These are phyloP conservation scores for Isoetes taiwanensis DNA, from an alignment of 75 land plant species.

Conservation along the genomic window DNA sequence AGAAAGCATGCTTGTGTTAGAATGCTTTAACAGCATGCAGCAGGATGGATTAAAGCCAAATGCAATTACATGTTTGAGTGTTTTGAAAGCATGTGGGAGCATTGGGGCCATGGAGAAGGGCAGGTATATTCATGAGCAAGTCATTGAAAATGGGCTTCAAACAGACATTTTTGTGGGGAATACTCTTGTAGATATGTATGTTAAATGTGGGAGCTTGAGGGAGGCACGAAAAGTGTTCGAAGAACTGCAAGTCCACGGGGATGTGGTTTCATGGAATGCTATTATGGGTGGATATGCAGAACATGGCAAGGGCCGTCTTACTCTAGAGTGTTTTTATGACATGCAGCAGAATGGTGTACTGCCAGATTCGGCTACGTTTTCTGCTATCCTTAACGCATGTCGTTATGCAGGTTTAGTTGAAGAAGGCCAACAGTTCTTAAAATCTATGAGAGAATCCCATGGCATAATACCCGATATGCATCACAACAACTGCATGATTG, in stretches of 20 bases:
- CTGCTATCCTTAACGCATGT: background rate
- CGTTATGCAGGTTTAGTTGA: background rate
- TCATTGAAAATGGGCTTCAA: slow-evolving; percentile 20
- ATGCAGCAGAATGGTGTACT: slow-evolving; percentile 19
- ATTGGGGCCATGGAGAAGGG: background rate
- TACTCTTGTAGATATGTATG: slow-evolving; percentile 40
- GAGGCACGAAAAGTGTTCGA: slow-evolving; percentile 30
- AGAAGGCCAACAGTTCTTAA: slow-evolving; percentile 8
- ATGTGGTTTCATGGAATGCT: slow-evolving; percentile 44
- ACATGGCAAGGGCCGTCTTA: slow-evolving; percentile 28
- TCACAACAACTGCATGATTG: slow-evolving; percentile 22
- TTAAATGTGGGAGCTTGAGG: slow-evolving; percentile 32
- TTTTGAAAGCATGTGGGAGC: background rate
- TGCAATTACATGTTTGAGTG: too few species aligned
- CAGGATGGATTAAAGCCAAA: too few species aligned
- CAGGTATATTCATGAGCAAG: slow-evolving; percentile 26
- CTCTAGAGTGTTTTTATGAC: slow-evolving; percentile 20
- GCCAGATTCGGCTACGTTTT: slow-evolving; percentile 16
- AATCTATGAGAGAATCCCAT: slow-evolving; percentile 15
- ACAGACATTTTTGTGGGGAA: slow-evolving; percentile 20
- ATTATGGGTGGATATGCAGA: slow-evolving; percentile 38
- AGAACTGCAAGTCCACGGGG: slow-evolving; percentile 11
- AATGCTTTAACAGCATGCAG: too few species aligned
- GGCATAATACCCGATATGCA: slow-evolving; percentile 6
- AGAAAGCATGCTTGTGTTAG: too few species aligned